Evolutionary conservation across 208 protist genomes (phyloP).

Genomic region (Trypanosoma lewisi): DNA sequence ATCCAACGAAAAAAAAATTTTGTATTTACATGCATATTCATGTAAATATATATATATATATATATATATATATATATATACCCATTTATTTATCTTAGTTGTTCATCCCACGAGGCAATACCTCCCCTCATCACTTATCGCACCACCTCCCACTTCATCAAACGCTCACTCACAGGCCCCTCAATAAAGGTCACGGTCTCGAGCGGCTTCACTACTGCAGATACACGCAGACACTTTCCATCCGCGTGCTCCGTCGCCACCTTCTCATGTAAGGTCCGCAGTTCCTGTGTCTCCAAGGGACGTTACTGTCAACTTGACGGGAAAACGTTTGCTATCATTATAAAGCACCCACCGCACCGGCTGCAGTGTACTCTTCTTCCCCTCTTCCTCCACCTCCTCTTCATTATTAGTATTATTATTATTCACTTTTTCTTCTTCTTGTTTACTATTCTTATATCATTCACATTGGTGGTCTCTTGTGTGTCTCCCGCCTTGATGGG

Average conservation of each 20-base stretch:
- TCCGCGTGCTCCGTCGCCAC: neutral
- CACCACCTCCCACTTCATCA: neutral
- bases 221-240: neutral
- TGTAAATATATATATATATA: neutral
- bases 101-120: too few species aligned
- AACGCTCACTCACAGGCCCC: neutral
- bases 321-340: slow-evolving; percentile 19
- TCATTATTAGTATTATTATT: too few species aligned
- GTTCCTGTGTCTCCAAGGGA: slow-evolving; percentile 1
- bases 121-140: too few species aligned
- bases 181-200: slow-evolving; percentile 11
- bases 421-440: too few species aligned
- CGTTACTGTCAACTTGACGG: slow-evolving; percentile 3
- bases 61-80: too few species aligned
- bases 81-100: too few species aligned
- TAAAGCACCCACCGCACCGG: slow-evolving; percentile 18
- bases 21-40: neutral
- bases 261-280: neutral
- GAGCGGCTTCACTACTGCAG: neutral
- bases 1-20: slow-evolving; percentile 34
- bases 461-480: too few species aligned
- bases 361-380: neutral
- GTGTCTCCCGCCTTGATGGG: neutral
- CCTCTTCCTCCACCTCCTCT: neutral
- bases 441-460: too few species aligned